Base-by-base conservation (phyloP, 2,329 filamentous ascomycete species). In the Rhynchosporium secalis region DNA sequence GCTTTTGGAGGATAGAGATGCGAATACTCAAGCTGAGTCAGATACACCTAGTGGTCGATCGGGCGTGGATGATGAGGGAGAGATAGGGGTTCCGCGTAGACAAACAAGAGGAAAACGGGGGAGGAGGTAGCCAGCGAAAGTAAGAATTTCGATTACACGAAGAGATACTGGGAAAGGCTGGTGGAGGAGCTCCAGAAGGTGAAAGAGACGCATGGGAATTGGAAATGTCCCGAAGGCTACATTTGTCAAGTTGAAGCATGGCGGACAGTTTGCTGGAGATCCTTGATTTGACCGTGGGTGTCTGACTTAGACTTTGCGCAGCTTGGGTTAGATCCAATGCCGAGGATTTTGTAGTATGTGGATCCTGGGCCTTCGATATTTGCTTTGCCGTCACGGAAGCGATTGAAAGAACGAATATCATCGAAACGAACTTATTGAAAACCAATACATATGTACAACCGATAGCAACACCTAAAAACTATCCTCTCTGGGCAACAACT, bases 401-500 rank as follows among this genome's bases (percentile, higher is more conserved):
- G 26, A 20, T 15, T 5, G 15, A 12, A 52, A 26, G 5, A 15
- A 26, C 20, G 9, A 41, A 33, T 1, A 4, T 54, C 33, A 38
- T 28, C 10, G 12, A 29, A 43, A 29, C 26, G 29, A 33, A 56
- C 40, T 62, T 54, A 64, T 56, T 66, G 58, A 40, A 48, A 58
- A 31, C 13, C 20, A 48, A 38, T 61, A 33, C 46, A 29, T 72
- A 72, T 73, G 64, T 72, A 73, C 71, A 70, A 62, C 51, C 52
- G 54, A 13, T 46, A 56, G 10, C 4, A 31, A 0, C 3, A 31
- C 36, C 15, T 29, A 49, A n/a, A 15, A 47, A 33, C 48, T 68
- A 73, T 45, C 57, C 57, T 61, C 73, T 70, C 49, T 68, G 57
- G 33, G 66, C 72, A 60, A 73, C 70, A 31, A 71, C 67, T 12